Conservation (phyloP, 2,329 filamentous ascomycete species). For the Verticillium albo-atrum region DNA sequence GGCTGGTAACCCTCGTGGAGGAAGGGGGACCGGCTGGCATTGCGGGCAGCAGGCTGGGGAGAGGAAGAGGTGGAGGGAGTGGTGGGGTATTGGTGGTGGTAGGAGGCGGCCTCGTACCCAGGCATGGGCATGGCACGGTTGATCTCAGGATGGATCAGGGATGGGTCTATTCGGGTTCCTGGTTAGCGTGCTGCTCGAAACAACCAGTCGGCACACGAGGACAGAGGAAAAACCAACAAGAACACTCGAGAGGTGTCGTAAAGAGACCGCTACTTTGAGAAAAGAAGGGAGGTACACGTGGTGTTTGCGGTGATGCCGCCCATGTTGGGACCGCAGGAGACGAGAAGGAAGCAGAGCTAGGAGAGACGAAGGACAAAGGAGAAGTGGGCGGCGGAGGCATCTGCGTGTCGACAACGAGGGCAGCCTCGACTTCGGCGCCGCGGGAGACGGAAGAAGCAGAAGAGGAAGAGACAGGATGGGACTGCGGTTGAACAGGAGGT, state of each 20-base stretch:
- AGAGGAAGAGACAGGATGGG: conserved; percentile 14
- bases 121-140: conserved; percentile 44
- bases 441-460: conserved; percentile 17
- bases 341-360: conserved; percentile 25
- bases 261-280: conserved; percentile 49
- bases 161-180: conserved; percentile 42
- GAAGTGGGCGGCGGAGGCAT: conserved; percentile 16
- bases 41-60: conserved; percentile 44
- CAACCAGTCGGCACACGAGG: conserved; percentile 11
- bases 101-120: conserved; percentile 44
- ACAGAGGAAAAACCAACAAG: conserved; percentile 47
- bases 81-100: conserved; percentile 48
- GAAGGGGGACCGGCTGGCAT: conserved; percentile 63
- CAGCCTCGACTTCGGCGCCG: conserved; percentile 8
- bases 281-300: conserved; percentile 41
- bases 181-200: conserved; percentile 28
- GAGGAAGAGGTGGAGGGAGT: conserved; percentile 62
- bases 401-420: not conserved
- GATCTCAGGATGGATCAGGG: conserved; percentile 52
- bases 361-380: conserved; percentile 23
- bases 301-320: conserved; percentile 20
- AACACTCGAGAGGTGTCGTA: conserved; percentile 44
- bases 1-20: conserved; percentile 51
- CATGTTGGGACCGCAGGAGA: conserved; percentile 23
- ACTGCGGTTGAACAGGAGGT: conserved; percentile 10